Percentiles rank a stretch among this genome's conserved stretches.
phyloP scores from a whole-genome alignment of 2,329 filamentous ascomycete species.

The Peltaster fructicola region DNA sequence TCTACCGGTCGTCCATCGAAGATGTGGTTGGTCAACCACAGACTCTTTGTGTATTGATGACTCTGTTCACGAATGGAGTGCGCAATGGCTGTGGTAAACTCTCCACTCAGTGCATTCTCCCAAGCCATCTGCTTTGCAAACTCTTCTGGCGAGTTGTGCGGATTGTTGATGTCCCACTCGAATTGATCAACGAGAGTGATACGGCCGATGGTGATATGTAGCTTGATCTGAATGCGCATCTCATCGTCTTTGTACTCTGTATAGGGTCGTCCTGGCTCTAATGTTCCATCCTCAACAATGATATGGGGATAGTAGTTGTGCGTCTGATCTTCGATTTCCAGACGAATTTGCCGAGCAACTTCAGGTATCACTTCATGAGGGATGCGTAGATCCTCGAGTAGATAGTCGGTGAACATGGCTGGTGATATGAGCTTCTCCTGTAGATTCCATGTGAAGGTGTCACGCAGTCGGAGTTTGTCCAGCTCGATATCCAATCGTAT shows the following conservation, averaged over 20 bases:
- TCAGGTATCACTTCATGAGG: constrained; percentile 45
- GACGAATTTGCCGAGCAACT: constrained; percentile 42
- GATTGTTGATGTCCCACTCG: constrained; percentile 97
- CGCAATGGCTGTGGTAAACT: constrained; percentile 93
- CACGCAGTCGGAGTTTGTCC: constrained; percentile 87
- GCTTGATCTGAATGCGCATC: constrained; percentile 88
- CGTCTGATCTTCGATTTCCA: constrained; percentile 75
- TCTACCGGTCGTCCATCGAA: constrained; percentile 91
- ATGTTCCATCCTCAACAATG: constrained; percentile 71
- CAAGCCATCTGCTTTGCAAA: constrained; percentile 80
- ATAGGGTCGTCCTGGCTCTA: constrained; percentile 82
- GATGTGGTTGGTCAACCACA: constrained; percentile 84
- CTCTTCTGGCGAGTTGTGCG: constrained; percentile 81
- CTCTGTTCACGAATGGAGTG: constrained; percentile 94
- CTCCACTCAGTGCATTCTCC: constrained; percentile 78
- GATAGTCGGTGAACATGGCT: constrained; percentile 70
- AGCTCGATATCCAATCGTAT: constrained; percentile 84
- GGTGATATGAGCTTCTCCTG: constrained; percentile 70
- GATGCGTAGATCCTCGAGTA: constrained; percentile 72
- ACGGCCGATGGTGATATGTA: constrained; percentile 93
- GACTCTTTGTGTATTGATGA: constrained; percentile 80
- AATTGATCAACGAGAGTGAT: constrained; percentile 94
- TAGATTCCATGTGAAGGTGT: constrained; percentile 97
- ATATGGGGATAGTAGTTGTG: constrained; percentile 87
- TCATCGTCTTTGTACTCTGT: constrained; percentile 96